Conservation (phyloP, 1,284 basidiomycete genomes). For the Cystobasidium pallidum region DNA sequence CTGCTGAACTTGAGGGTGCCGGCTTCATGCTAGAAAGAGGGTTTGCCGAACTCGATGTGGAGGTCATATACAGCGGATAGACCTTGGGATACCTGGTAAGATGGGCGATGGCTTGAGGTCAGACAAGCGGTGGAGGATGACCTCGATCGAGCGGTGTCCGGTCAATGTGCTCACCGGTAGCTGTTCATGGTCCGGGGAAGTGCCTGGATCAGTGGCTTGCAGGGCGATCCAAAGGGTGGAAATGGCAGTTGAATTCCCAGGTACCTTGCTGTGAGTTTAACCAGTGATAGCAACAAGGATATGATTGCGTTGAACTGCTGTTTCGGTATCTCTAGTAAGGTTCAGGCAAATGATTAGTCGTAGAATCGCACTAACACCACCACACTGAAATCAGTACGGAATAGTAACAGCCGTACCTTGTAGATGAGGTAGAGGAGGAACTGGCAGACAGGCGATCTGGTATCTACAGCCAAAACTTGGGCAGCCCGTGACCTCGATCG, state of each 20-base stretch:
- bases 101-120: background rate
- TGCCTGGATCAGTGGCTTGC: slow-evolving; percentile 29
- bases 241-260: slow-evolving; percentile 40
- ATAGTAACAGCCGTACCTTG: background rate
- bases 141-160: too few species aligned
- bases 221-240: background rate
- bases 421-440: slow-evolving; percentile 8
- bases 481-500: slow-evolving; percentile 6
- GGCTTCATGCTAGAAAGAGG: background rate
- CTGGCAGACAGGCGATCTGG: slow-evolving; percentile 31
- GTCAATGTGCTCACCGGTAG: background rate
- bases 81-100: slow-evolving; percentile 12
- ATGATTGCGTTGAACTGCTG: slow-evolving; percentile 28
- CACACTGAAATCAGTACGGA: too few species aligned
- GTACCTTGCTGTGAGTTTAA: slow-evolving; percentile 16
- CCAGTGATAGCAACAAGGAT: background rate
- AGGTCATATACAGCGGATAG: slow-evolving; percentile 34
- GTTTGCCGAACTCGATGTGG: background rate
- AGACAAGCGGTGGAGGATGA: background rate
- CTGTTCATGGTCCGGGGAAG: background rate
- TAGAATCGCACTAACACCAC: too few species aligned
- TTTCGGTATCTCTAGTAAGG: slow-evolving; percentile 23
- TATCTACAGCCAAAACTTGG: background rate
- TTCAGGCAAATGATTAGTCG: too few species aligned
- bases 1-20: background rate